Conservation (phyloP, 805 yeast genomes). For the Starmerella roubikii region DNA sequence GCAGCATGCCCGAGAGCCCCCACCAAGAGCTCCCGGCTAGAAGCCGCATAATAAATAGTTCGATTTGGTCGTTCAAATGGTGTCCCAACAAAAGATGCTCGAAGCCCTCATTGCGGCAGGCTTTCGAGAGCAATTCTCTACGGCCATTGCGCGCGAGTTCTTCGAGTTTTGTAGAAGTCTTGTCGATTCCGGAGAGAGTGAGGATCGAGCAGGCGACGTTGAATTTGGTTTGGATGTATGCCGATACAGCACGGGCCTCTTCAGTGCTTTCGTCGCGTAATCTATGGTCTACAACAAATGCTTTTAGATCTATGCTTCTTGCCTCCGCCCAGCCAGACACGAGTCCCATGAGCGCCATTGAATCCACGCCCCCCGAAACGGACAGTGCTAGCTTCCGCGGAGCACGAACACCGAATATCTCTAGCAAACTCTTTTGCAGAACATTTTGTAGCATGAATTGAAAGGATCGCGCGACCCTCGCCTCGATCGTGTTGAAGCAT, state of each 20-base stretch:
- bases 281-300: slow-evolving; percentile 56
- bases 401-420: slow-evolving; percentile 10
- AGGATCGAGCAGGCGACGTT: slow-evolving; percentile 27
- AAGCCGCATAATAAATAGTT: slow-evolving; percentile 50
- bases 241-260: slow-evolving; percentile 36
- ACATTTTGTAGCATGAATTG: background rate
- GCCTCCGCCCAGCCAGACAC: slow-evolving; percentile 28
- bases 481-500: background rate
- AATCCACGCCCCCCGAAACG: slow-evolving; percentile 72
- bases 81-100: slow-evolving; percentile 47
- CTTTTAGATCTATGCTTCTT: slow-evolving; percentile 27
- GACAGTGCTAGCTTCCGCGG: slow-evolving; percentile 36
- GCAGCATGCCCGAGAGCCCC: slow-evolving; percentile 48
- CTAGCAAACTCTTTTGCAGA: slow-evolving; percentile 1
- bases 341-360: slow-evolving; percentile 52
- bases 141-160: slow-evolving; percentile 45
- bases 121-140: slow-evolving; percentile 31
- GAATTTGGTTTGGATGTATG: slow-evolving; percentile 16
- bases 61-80: slow-evolving; percentile 57
- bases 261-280: slow-evolving; percentile 35
- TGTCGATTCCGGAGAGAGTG: slow-evolving; percentile 22
- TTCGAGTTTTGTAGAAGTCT: slow-evolving; percentile 34
- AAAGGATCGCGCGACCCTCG: no score
- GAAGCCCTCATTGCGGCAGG: slow-evolving; percentile 30
- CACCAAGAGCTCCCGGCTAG: slow-evolving; percentile 33